Percentiles rank a stretch among this genome's conserved stretches.
Conservation (phyloP, 108 stramenopile genomes). For the Cyclotella sp. region DNA sequence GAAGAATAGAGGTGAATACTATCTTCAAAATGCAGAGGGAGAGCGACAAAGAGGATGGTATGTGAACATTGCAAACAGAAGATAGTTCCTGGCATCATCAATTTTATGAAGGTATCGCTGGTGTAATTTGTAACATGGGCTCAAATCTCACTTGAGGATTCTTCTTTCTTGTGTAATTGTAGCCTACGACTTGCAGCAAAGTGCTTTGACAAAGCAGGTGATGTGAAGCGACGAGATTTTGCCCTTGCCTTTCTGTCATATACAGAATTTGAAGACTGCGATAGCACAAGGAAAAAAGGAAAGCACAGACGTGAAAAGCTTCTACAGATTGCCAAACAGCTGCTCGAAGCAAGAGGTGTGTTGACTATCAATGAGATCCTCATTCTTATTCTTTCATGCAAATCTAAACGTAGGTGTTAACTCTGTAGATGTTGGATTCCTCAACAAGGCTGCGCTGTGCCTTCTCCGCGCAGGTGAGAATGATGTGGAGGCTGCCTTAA, state of each 20-base stretch:
- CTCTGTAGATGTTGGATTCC: conserved; percentile 34
- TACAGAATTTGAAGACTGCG: conserved; percentile 42
- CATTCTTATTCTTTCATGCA: too few species aligned
- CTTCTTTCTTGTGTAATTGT: not conserved
- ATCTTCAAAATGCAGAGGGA: conserved; percentile 52
- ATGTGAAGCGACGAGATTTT: conserved; percentile 33
- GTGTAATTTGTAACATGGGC: too few species aligned
- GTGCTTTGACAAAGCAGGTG: conserved; percentile 56
- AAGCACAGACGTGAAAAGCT: conserved; percentile 22
- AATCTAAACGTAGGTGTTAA: too few species aligned
- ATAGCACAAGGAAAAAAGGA: conserved; percentile 16
- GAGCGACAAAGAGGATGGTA: conserved; percentile 11
- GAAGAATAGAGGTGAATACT: conserved; percentile 53
- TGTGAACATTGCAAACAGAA: too few species aligned
- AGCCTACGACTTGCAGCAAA: conserved; percentile 51
- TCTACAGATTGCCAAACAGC: conserved; percentile 30
- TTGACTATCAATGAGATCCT: too few species aligned
- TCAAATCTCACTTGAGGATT: not conserved
- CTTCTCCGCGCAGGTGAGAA: conserved; percentile 39
- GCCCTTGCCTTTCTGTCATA: conserved; percentile 47
- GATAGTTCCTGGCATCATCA: too few species aligned
- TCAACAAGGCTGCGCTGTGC: conserved; percentile 54
- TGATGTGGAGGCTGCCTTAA: conserved; percentile 35
- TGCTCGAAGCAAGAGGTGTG: conserved; percentile 36
- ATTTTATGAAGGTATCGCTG: too few species aligned